A percentile compares a stretch with the other conserved stretches of the same genome.
Evolutionary conservation across 148 eudicot genomes (phyloP).

Genomic region (Chenopodium suecicum): DNA sequence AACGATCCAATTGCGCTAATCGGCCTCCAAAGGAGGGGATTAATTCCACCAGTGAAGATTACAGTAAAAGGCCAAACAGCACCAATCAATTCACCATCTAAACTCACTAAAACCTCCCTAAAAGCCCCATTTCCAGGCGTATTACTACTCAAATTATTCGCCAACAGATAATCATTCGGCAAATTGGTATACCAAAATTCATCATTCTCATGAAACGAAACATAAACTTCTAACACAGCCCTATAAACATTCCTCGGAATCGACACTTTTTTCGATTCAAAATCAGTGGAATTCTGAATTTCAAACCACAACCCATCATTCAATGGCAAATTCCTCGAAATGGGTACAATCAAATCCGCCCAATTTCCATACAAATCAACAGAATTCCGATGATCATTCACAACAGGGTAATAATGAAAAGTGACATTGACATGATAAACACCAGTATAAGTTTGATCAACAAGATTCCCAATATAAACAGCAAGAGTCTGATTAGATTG

Average conservation of each 20-base stretch:
- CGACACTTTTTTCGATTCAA: slow-evolving; percentile 37
- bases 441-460: slow-evolving; percentile 74
- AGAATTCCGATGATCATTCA: background rate
- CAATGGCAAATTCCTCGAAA: slow-evolving; percentile 65
- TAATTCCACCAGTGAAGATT: slow-evolving; percentile 78
- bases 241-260: slow-evolving; percentile 72
- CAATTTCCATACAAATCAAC: slow-evolving; percentile 15
- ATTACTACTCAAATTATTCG: slow-evolving; percentile 44
- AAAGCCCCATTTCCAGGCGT: slow-evolving; percentile 73
- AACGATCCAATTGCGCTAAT: slow-evolving; percentile 82
- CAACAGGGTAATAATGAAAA: slow-evolving; percentile 58
- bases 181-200: slow-evolving; percentile 80
- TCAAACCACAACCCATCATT: slow-evolving; percentile 96
- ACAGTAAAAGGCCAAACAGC: slow-evolving; percentile 91
- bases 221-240: slow-evolving; percentile 86
- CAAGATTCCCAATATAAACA: slow-evolving; percentile 71
- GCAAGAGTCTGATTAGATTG: slow-evolving; percentile 51
- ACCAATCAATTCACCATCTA: slow-evolving; percentile 66
- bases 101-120: slow-evolving; percentile 71
- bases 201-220: slow-evolving; percentile 85
- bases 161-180: slow-evolving; percentile 60
- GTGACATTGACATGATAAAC: slow-evolving; percentile 73
- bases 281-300: slow-evolving; percentile 52
- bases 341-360: slow-evolving; percentile 79
- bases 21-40: slow-evolving; percentile 92